Percentiles rank a stretch among this genome's conserved stretches.
These are phyloP conservation scores for Metarhizium guizhouense DNA, from an alignment of 2,329 filamentous ascomycete species.

Conservation along the genomic window DNA sequence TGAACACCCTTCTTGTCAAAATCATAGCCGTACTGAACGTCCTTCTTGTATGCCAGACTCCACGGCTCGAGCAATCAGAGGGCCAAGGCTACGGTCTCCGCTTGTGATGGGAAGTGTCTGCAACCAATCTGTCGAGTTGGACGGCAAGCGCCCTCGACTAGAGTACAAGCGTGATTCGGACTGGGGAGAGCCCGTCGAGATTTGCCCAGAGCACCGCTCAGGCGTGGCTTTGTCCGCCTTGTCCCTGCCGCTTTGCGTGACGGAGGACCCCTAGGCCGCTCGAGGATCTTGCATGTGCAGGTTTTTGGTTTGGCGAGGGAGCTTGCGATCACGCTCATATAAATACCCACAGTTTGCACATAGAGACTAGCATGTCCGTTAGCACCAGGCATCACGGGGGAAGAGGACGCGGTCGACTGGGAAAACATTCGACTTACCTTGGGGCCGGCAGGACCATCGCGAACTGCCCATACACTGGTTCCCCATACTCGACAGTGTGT, in stretches of 20 bases:
- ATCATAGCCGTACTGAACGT: not conserved
- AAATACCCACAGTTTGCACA: constrained; percentile 90
- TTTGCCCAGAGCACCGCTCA: constrained; percentile 3
- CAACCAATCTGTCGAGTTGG: not conserved
- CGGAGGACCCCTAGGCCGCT: constrained; percentile 17
- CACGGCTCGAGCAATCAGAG: not conserved
- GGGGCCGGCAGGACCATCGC: constrained; percentile 78
- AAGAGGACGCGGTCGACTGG: not conserved
- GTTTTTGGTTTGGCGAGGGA: constrained; percentile 48
- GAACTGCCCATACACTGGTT: constrained; percentile 85
- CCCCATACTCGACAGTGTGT: constrained; percentile 82
- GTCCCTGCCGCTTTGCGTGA: constrained; percentile 13
- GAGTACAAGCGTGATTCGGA: not conserved
- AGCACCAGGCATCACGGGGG: not conserved
- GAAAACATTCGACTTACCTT: constrained; percentile 50
- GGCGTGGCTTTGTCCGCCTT: constrained; percentile 9
- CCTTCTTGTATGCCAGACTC: not conserved
- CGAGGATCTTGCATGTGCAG: constrained; percentile 21
- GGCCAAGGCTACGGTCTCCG: not conserved
- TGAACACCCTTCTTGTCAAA: not conserved
- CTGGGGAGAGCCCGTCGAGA: constrained; percentile 4
- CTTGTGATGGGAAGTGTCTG: not conserved
- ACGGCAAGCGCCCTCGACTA: not conserved
- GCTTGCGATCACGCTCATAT: constrained; percentile 76
- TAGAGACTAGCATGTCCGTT: constrained; percentile 50